Conservation (phyloP, 202 grass and related monocot species). For the Sporobolus alterniflorus region DNA sequence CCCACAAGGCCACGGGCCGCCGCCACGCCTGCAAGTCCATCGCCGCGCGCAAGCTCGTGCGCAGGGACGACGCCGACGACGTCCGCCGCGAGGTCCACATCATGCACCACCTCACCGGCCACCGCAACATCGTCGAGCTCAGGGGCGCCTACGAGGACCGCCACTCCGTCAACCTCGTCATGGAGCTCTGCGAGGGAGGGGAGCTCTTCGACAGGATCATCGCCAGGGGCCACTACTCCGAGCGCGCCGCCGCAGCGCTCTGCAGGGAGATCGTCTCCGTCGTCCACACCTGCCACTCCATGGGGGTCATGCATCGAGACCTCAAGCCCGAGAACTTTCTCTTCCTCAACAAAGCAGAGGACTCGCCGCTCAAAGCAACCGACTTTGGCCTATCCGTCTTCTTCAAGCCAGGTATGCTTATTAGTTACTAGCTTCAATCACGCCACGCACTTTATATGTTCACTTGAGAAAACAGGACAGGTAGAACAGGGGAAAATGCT, state of each 20-base stretch:
- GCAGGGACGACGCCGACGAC: conserved; percentile 26
- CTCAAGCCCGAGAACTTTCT: conserved; percentile 74
- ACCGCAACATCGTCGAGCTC: conserved; percentile 95
- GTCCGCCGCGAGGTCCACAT: conserved; percentile 94
- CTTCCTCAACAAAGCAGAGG: conserved; percentile 56
- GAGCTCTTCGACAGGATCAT: conserved; percentile 99
- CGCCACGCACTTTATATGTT: no score
- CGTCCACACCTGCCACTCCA: conserved; percentile 50
- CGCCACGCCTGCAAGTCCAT: not conserved
- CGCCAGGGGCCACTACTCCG: conserved; percentile 85
- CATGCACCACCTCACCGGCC: conserved; percentile 95
- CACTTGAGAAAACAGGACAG: no score
- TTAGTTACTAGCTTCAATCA: no score
- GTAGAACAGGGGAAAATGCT: no score
- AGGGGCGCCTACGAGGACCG: conserved; percentile 85
- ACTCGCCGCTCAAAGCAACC: conserved; percentile 79
- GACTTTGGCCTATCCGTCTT: conserved; percentile 91
- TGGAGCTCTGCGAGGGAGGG: conserved; percentile 98
- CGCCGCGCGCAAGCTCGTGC: not conserved
- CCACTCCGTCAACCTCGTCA: conserved; percentile 96
- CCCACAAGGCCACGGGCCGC: not conserved
- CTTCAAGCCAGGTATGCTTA: conserved; percentile 52
- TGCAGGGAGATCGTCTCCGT: conserved; percentile 57
- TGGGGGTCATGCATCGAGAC: conserved; percentile 73
- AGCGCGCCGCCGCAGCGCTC: conserved; percentile 82